Evolutionary conservation across 2,329 filamentous ascomycete genomes (phyloP).

Genomic region (Neopestalotiopsis sp.): DNA sequence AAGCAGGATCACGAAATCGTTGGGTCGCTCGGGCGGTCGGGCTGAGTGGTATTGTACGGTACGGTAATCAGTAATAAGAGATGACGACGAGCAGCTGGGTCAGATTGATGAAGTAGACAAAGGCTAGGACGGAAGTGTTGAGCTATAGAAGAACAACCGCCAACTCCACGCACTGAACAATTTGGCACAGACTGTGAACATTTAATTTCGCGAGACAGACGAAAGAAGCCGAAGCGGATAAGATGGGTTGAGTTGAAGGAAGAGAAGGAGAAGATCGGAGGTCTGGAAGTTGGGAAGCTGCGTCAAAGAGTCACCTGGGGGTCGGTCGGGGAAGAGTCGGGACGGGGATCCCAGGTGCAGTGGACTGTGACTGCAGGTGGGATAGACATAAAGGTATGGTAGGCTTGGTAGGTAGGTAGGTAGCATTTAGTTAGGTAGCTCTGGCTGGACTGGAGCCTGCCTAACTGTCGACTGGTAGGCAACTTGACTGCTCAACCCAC

Average conservation of each 20-base stretch:
- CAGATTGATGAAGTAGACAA: not conserved
- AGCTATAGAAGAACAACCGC: slow-evolving; percentile 1
- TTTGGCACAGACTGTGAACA: slow-evolving; percentile 2
- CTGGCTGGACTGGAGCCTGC: not conserved
- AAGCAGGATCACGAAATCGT: not conserved
- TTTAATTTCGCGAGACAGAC: slow-evolving; percentile 9
- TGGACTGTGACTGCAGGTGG: not conserved
- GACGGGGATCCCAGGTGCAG: slow-evolving; percentile 5
- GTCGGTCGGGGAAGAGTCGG: slow-evolving; percentile 5
- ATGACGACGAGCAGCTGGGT: not conserved
- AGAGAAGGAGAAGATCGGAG: not conserved
- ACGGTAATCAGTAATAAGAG: not conserved
- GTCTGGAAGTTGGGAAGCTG: not conserved
- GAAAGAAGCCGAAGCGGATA: not conserved
- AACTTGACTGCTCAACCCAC: not conserved
- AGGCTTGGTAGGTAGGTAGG: not conserved
- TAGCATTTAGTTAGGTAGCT: not conserved
- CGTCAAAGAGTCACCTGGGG: slow-evolving; percentile 8
- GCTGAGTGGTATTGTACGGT: not conserved
- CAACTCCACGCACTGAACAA: slow-evolving; percentile 6
- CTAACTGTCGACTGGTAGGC: not conserved
- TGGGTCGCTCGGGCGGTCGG: not conserved
- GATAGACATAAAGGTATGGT: not conserved
- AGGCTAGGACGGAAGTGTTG: not conserved
- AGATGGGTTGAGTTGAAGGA: not conserved